phyloP scores from a whole-genome alignment of 768 basidiomycete species.

The Coprinellus aureogranulatus region DNA sequence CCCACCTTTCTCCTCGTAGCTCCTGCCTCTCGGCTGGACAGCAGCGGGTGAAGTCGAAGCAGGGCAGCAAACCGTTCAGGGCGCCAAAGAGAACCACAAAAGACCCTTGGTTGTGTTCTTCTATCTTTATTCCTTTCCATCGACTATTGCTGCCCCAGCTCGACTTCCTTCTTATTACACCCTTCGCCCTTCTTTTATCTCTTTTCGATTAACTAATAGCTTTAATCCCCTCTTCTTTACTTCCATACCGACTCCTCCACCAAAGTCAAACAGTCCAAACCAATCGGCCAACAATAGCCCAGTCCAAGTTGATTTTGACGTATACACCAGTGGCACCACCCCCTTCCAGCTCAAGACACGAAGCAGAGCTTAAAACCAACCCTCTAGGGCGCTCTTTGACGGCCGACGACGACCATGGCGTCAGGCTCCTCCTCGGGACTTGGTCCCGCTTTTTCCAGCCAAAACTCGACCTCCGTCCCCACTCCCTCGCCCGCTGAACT shows the following conservation, averaged over 20 bases:
- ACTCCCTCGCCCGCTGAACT: conserved; percentile 50
- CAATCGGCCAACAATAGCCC: background rate
- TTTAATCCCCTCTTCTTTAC: background rate
- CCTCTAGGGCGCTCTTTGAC: background rate
- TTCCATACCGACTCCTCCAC: background rate
- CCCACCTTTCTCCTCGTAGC: background rate
- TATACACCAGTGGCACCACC: background rate
- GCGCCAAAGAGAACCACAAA: background rate
- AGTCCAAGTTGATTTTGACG: background rate
- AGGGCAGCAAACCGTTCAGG: background rate
- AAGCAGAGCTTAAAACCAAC: background rate
- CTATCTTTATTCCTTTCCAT: background rate
- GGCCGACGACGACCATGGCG: background rate
- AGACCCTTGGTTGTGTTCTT: background rate
- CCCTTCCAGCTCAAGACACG: background rate
- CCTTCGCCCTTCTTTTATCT: background rate
- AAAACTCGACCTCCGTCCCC: background rate
- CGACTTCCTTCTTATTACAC: background rate
- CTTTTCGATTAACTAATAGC: background rate
- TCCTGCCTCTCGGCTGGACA: background rate
- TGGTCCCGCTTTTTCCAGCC: no score
- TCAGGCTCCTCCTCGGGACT: background rate
- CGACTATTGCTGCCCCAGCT: background rate
- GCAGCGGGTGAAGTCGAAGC: background rate
- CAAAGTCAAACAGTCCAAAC: no score